Percentiles rank a stretch among this genome's conserved stretches.
Evolutionary conservation across 768 basidiomycete genomes (phyloP).

Genomic region (Amanita pallidorosea): DNA sequence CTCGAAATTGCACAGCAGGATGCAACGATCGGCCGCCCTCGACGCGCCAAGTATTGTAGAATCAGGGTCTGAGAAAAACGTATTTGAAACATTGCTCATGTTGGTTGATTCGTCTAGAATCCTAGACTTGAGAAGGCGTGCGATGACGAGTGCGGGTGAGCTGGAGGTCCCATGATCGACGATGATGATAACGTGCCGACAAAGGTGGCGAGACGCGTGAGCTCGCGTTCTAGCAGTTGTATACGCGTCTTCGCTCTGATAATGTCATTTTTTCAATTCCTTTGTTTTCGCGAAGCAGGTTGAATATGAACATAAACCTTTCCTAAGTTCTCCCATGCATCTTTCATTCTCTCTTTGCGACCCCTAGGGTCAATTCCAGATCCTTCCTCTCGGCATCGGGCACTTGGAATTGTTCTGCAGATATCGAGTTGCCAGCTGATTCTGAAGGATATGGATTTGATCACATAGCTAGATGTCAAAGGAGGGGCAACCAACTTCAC

Average conservation of each 20-base stretch:
- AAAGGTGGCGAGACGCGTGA: no score
- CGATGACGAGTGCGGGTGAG: slow-evolving; percentile 4
- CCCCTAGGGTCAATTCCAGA: slow-evolving; percentile 67
- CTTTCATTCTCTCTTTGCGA: slow-evolving; percentile 82
- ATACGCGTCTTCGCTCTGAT: slow-evolving; percentile 54
- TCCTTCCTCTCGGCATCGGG: no score
- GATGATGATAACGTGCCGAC: background rate
- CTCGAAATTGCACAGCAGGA: slow-evolving; percentile 13
- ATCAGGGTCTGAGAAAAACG: slow-evolving; percentile 3
- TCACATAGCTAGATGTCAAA: no score
- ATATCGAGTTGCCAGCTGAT: no score
- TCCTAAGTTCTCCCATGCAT: slow-evolving; percentile 75
- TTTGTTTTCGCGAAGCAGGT: background rate
- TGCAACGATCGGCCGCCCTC: background rate
- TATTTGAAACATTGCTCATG: background rate
- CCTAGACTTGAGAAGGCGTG: background rate
- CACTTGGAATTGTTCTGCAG: no score
- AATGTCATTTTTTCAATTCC: background rate
- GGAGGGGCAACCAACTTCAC: no score
- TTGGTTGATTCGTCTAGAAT: background rate
- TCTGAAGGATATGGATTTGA: no score
- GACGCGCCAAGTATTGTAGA: background rate
- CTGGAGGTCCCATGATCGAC: background rate
- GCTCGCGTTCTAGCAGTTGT: slow-evolving; percentile 64
- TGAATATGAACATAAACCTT: slow-evolving; percentile 24